phyloP scores from a whole-genome alignment of 345 rosid genomes.

The Boechera divaricarpa region DNA sequence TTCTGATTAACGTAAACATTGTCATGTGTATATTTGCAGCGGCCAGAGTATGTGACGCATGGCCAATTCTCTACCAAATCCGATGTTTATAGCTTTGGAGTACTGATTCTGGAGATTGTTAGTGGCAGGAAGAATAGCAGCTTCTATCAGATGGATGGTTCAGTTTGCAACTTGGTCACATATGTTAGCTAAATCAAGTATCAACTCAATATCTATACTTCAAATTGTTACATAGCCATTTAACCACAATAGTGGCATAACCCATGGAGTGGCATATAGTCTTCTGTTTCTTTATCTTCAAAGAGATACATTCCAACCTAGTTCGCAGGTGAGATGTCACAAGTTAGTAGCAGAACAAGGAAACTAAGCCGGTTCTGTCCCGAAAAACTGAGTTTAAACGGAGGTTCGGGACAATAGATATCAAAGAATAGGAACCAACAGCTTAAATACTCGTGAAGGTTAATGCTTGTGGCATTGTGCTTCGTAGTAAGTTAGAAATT shows the following conservation, averaged over 20 bases:
- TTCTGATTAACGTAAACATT: not conserved
- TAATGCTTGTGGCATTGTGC: not conserved
- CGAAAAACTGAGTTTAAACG: no score
- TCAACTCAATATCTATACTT: no score
- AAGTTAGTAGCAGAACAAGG: no score
- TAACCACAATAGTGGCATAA: no score
- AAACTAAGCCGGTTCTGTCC: no score
- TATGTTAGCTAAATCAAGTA: not conserved
- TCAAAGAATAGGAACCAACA: no score
- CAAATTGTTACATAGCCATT: no score
- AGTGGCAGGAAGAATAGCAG: conserved; percentile 43
- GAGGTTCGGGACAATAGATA: no score
- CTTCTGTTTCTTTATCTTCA: no score
- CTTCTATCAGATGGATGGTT: conserved; percentile 9
- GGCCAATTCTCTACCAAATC: conserved; percentile 44
- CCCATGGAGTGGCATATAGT: no score
- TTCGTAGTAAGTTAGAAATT: not conserved
- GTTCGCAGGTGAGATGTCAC: no score
- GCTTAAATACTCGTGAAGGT: not conserved
- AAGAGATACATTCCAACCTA: no score
- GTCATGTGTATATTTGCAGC: conserved; percentile 17
- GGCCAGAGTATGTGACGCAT: conserved; percentile 46
- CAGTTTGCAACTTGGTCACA: conserved; percentile 1
- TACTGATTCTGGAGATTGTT: conserved; percentile 45
- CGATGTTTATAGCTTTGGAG: conserved; percentile 49